Percentiles rank a stretch among this genome's conserved stretches.
Conservation (phyloP, 2,329 filamentous ascomycete species). For the Colletotrichum euphorbiae region DNA sequence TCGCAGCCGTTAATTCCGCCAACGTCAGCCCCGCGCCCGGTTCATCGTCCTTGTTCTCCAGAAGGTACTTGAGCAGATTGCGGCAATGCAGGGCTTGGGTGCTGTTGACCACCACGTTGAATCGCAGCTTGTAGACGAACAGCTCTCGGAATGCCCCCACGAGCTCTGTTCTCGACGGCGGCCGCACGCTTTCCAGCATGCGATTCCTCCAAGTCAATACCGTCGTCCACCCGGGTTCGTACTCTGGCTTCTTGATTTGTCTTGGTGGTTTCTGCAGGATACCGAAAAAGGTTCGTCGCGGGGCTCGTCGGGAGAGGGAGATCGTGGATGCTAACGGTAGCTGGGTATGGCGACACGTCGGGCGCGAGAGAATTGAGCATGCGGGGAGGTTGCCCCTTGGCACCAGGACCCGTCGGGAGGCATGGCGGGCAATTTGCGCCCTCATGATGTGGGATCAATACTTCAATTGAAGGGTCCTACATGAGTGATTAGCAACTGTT, state of each 20-base stretch:
- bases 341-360: constrained; percentile 43
- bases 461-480: constrained; percentile 26
- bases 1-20: constrained; percentile 58
- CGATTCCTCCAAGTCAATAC: constrained; percentile 77
- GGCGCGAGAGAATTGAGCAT: constrained; percentile 48
- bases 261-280: constrained; percentile 71
- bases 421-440: constrained; percentile 58
- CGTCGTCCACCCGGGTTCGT: constrained; percentile 77
- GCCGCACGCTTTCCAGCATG: constrained; percentile 71
- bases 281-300: constrained; percentile 66
- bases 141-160: constrained; percentile 73
- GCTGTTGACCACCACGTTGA: constrained; percentile 66
- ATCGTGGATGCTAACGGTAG: constrained; percentile 42
- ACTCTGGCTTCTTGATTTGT: constrained; percentile 69
- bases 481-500: not conserved
- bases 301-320: constrained; percentile 42
- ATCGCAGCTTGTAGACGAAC: constrained; percentile 66
- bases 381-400: constrained; percentile 49
- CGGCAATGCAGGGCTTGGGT: constrained; percentile 70
- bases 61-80: constrained; percentile 72
- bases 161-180: constrained; percentile 73
- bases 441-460: constrained; percentile 52
- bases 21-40: constrained; percentile 49
- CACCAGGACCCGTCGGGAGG: constrained; percentile 53
- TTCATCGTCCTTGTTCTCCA: constrained; percentile 50